These are phyloP conservation scores for Spinellus fusiger DNA, from an alignment of 192 early-diverging fungal genomes.

Conservation along the genomic window DNA sequence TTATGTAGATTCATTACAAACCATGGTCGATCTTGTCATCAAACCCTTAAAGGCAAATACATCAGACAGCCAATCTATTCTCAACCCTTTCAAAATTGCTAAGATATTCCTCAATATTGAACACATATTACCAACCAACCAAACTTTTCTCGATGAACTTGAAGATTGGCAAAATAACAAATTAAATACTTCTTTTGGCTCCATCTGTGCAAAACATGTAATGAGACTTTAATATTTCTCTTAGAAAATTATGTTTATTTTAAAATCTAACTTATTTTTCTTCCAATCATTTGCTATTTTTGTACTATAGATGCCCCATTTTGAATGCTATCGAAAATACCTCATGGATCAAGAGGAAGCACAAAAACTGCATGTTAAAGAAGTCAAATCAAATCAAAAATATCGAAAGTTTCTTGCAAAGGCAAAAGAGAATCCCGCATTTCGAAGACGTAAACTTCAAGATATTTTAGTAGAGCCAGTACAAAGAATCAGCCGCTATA, in stretches of 20 bases:
- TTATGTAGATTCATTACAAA: slow-evolving; percentile 54
- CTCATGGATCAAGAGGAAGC: slow-evolving; percentile 58
- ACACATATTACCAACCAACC: slow-evolving; percentile 46
- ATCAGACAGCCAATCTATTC: slow-evolving; percentile 39
- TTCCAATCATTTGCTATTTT: slow-evolving; percentile 9
- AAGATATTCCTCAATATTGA: slow-evolving; percentile 61
- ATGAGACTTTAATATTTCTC: not conserved
- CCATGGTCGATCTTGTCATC: slow-evolving; percentile 45
- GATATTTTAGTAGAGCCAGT: slow-evolving; percentile 35
- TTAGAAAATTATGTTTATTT: not conserved
- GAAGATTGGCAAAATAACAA: slow-evolving; percentile 27
- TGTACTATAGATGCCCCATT: slow-evolving; percentile 45
- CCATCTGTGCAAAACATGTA: slow-evolving; percentile 33
- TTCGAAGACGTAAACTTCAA: slow-evolving; percentile 45
- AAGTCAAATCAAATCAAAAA: slow-evolving; percentile 44
- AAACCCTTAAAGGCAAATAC: slow-evolving; percentile 47
- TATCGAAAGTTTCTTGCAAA: slow-evolving; percentile 45
- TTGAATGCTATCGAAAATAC: slow-evolving; percentile 59
- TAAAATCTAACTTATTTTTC: not conserved
- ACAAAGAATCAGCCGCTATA: slow-evolving; percentile 31
- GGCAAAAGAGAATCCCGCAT: slow-evolving; percentile 51
- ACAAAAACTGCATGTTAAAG: slow-evolving; percentile 42
- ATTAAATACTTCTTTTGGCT: slow-evolving; percentile 34
- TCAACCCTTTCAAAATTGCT: slow-evolving; percentile 50
- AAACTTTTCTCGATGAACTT: slow-evolving; percentile 48